Evolutionary conservation across 148 eudicot species (phyloP), one percentile per base, ranked within the genome.

Genomic region (Selenicereus undatus): DNA sequence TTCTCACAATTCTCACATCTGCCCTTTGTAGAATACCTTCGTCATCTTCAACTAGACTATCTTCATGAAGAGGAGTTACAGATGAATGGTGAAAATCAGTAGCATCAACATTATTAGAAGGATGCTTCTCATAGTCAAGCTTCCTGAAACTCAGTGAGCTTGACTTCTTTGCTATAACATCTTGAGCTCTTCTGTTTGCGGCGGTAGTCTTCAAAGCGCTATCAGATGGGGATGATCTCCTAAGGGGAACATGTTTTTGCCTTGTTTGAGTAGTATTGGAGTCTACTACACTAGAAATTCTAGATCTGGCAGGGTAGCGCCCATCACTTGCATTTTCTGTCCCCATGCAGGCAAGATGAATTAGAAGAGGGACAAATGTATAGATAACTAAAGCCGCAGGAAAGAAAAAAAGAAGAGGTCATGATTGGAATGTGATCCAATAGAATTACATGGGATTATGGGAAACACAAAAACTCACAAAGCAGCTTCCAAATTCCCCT

Each of bases 271-370:
- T 89, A 84, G 88, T 81, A 69, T 81, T 85, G 62, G 90, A 83
- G 36, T 81, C 90, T 45, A 76, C 80, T 24, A 79, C 72, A 76
- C 80, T 74, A 45, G 87, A 81, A 36, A 80, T 83, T 79, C 69
- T 89, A 26, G 91, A 80, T 74, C 89, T 83, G 70, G 83, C 87
- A 58, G 89, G 89, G 83, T 84, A 85, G 36, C 87, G 85, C 26
- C 91, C 91, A 88, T 89, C 92, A 82, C 91, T 90, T 20, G 85
- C 90, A 83, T 88, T 87, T 82, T 92, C 99, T 92, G 91, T 78
- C 74, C 14, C 80, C 79, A 79, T 50, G 22, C 6, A 43, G 8
- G 68, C 5, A 52, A 79, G 58, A 45, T 52, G 10, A 74, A 62
- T 84, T 36, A 77, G 64, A 35, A 73, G 50, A 75, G 11, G 62